Conservation (phyloP, 2,329 filamentous ascomycete genomes). For the Metarhizium humberi region DNA sequence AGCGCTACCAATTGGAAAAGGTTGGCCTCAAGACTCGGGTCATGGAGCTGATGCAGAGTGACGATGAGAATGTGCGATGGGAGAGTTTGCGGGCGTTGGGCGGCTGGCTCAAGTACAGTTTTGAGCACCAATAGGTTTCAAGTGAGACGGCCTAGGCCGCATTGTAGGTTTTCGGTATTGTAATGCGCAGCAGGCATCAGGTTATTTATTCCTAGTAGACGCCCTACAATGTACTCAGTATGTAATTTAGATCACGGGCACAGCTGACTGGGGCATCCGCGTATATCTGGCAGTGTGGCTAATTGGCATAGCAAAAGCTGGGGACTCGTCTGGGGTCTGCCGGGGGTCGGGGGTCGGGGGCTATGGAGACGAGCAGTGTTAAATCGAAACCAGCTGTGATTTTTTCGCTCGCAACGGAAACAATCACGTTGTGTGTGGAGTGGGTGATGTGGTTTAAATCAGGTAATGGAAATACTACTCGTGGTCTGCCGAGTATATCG, state of each 20-base stretch:
- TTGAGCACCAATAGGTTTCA: conserved; percentile 28
- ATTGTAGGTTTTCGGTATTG: not conserved
- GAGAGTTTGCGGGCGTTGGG: conserved; percentile 79
- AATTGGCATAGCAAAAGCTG: not conserved
- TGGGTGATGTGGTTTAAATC: not conserved
- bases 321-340: no score
- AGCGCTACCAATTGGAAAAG: conserved; percentile 70
- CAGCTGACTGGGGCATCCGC: not conserved
- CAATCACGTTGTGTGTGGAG: no score
- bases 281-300: not conserved
- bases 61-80: conserved; percentile 83
- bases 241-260: not conserved
- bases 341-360: no score
- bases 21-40: conserved; percentile 76
- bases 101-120: conserved; percentile 56
- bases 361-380: no score
- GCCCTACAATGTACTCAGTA: not conserved
- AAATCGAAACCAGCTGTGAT: no score
- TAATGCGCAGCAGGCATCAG: not conserved
- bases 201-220: not conserved
- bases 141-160: conserved; percentile 9
- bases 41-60: conserved; percentile 89
- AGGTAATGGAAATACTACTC: not conserved
- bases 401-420: no score
- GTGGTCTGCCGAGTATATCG: not conserved